Percentiles rank a stretch among this genome's conserved stretches.
Conservation (phyloP, 164 flowering plant species). For the Kalanchoe fedtschenkoi region DNA sequence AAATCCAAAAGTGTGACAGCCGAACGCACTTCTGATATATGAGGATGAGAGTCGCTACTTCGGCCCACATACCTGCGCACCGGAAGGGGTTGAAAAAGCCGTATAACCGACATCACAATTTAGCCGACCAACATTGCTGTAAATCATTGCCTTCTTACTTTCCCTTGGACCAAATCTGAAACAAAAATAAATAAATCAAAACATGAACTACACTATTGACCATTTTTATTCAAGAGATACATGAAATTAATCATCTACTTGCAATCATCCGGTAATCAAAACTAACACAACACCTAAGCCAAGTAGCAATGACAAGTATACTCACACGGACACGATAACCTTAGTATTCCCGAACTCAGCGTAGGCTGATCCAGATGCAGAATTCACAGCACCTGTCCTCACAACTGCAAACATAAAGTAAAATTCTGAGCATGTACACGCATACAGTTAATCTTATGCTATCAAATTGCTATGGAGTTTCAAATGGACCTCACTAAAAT, state of each 20-base stretch:
- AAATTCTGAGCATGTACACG: no score
- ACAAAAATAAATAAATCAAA: background rate
- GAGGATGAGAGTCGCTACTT: background rate
- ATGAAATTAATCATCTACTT: no score
- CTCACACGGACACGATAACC: slow-evolving; percentile 97
- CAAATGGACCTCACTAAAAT: background rate
- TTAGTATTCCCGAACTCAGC: slow-evolving; percentile 90
- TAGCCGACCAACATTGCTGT: slow-evolving; percentile 76
- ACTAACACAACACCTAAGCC: background rate
- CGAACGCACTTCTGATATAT: background rate
- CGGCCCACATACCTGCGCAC: slow-evolving; percentile 56
- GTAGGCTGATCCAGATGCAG: slow-evolving; percentile 95
- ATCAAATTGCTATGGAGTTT: no score
- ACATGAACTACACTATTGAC: no score
- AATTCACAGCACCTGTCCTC: slow-evolving; percentile 75
- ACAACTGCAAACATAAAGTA: slow-evolving; percentile 40
- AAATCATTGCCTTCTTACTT: slow-evolving; percentile 96
- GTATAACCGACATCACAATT: slow-evolving; percentile 90
- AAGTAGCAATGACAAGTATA: slow-evolving; percentile 3
- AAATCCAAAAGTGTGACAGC: background rate
- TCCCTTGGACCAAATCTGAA: slow-evolving; percentile 95
- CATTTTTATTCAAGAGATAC: no score
- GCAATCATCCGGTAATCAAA: no score
- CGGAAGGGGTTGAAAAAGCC: slow-evolving; percentile 55
- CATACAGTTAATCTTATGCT: no score